Conservation (phyloP, 768 basidiomycete species). For the Exsudoporus frostii region DNA sequence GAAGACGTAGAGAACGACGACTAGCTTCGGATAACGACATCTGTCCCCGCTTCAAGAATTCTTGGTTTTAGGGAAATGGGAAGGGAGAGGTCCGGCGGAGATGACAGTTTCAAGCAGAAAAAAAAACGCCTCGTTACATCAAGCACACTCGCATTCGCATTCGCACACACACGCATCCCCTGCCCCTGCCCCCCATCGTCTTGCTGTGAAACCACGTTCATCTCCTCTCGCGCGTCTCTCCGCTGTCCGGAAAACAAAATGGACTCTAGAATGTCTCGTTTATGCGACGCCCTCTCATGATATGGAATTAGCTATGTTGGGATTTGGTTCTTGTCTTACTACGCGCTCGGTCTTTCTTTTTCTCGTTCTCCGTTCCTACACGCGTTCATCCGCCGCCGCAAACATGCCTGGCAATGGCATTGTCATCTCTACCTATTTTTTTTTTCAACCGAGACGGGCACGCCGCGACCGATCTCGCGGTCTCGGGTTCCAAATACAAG, state of each 20-base stretch:
- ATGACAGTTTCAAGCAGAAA: conserved; percentile 7
- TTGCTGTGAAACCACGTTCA: background rate
- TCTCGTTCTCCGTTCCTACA: background rate
- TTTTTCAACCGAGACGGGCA: no score
- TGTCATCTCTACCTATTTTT: background rate
- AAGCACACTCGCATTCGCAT: conserved; percentile 6
- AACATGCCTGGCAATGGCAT: background rate
- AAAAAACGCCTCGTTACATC: background rate
- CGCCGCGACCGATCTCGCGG: no score
- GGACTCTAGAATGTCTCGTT: conserved; percentile 7
- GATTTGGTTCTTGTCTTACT: conserved; percentile 9
- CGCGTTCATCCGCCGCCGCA: background rate
- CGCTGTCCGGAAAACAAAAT: conserved; percentile 14
- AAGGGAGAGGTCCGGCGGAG: conserved; percentile 11
- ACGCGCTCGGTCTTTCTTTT: background rate
- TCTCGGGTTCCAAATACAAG: no score
- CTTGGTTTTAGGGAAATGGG: conserved; percentile 14
- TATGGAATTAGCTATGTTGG: conserved; percentile 13
- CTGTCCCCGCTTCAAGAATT: background rate
- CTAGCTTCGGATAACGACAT: background rate
- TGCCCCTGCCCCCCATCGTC: background rate
- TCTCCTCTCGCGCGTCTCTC: background rate
- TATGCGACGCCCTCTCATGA: conserved; percentile 8
- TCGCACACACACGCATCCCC: conserved; percentile 5
- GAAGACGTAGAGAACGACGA: conserved; percentile 27